These are phyloP conservation scores for Gossypium bickii DNA, from an alignment of 345 rosid species.

Conservation along the genomic window DNA sequence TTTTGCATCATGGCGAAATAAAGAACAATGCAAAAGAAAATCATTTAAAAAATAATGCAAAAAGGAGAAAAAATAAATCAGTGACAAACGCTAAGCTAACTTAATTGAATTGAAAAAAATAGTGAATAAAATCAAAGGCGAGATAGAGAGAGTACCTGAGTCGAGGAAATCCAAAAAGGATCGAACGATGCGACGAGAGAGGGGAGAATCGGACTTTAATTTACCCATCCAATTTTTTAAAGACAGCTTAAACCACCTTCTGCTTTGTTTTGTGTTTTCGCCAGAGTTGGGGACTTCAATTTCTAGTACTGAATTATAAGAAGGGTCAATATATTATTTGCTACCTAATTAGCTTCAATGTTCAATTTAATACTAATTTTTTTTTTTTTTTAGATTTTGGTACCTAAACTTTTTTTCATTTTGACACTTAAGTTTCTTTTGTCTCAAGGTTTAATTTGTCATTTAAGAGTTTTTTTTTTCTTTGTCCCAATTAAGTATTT, in stretches of 20 bases:
- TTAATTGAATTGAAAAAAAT: neutral
- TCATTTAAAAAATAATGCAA: neutral
- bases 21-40: neutral
- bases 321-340: too few species aligned
- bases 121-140: neutral
- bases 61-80: neutral
- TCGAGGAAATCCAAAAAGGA: slow-evolving; percentile 72
- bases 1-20: neutral
- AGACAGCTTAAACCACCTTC: neutral
- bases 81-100: neutral
- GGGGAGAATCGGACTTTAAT: slow-evolving; percentile 54
- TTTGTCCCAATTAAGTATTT: too few species aligned
- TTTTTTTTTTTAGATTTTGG: too few species aligned
- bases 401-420: too few species aligned
- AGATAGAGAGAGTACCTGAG: slow-evolving; percentile 40
- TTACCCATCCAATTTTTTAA: slow-evolving; percentile 39
- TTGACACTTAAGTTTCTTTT: too few species aligned
- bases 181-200: slow-evolving; percentile 62
- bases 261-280: too few species aligned
- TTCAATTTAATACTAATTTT: too few species aligned
- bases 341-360: too few species aligned
- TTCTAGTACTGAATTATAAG: too few species aligned
- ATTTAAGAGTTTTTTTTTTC: too few species aligned
- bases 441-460: too few species aligned
- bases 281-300: too few species aligned